Conservation (phyloP, 305 asterid genomes). For the Fraxinus latifolia region DNA sequence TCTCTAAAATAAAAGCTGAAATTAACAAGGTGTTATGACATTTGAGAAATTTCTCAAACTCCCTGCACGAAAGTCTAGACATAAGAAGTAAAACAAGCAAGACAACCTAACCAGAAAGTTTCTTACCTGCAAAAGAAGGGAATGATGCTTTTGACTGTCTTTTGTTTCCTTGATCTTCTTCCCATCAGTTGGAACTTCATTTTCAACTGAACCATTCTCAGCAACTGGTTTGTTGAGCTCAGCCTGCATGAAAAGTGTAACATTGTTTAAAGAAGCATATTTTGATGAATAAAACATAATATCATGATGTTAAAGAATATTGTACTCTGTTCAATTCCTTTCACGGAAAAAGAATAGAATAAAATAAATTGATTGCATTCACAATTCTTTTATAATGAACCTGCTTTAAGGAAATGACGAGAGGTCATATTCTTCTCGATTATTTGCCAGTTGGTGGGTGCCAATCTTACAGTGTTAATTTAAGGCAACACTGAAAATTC, state of each 20-base stretch:
- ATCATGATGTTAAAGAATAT: not conserved
- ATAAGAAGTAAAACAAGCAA: conserved; percentile 2
- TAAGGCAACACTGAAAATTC: not conserved
- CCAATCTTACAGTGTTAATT: not conserved
- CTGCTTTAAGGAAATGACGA: not conserved
- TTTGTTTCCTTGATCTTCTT: conserved; percentile 37
- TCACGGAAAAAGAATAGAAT: not conserved
- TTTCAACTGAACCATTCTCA: conserved; percentile 44
- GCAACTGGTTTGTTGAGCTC: conserved; percentile 64
- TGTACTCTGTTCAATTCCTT: not conserved
- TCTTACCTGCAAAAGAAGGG: conserved; percentile 75
- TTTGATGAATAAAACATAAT: not conserved
- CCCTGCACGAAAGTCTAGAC: not conserved
- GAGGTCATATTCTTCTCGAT: not conserved
- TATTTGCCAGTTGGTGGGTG: not conserved
- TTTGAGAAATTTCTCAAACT: conserved; percentile 1
- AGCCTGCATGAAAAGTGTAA: conserved; percentile 44
- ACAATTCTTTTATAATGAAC: not conserved
- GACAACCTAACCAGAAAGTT: conserved; percentile 3
- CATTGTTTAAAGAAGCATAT: conserved; percentile 15
- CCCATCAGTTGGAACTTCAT: conserved; percentile 35
- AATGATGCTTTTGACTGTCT: conserved; percentile 57
- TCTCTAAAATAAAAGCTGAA: not conserved
- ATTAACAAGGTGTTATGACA: not conserved
- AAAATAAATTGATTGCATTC: not conserved